A percentile compares a stretch with the other conserved stretches of the same genome.
These are phyloP conservation scores for Cadophora sp. DNA, from an alignment of 2,329 filamentous ascomycete species.

Conservation along the genomic window DNA sequence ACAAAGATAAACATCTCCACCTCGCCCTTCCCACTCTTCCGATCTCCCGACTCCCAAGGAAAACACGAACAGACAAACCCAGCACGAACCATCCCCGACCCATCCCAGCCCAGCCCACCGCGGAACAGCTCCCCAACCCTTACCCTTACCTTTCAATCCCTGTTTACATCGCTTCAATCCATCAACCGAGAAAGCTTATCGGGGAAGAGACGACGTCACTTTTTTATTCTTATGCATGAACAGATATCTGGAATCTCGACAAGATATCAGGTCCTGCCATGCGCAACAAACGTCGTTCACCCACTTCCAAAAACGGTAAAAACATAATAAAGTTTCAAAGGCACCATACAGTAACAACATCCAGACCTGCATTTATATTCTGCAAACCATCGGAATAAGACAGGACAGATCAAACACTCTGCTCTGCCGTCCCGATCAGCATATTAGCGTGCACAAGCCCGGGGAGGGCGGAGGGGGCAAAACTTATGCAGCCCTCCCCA, in stretches of 20 bases:
- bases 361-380: not conserved
- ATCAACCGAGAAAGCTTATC: conserved; percentile 17
- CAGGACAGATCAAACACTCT: too few relatives aligned
- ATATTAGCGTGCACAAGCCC: not conserved
- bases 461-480: too few relatives aligned
- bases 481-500: conserved; percentile 12
- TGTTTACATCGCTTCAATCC: not conserved
- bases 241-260: not conserved
- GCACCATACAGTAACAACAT: too few relatives aligned
- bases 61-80: too few relatives aligned
- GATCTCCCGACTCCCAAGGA: too few relatives aligned
- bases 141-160: not conserved
- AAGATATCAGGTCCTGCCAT: too few relatives aligned
- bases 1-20: too few relatives aligned
- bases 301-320: not conserved
- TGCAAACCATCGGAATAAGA: conserved; percentile 1
- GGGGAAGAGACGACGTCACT: not conserved
- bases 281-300: too few relatives aligned
- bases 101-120: not conserved
- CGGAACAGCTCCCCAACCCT: not conserved
- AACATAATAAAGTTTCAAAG: not conserved
- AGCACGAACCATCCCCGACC: too few relatives aligned
- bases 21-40: too few relatives aligned
- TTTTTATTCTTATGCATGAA: not conserved
- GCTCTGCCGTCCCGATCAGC: not conserved